These are phyloP conservation scores for Calycina herbarum DNA, from an alignment of 2,329 filamentous ascomycete species.

Conservation along the genomic window DNA sequence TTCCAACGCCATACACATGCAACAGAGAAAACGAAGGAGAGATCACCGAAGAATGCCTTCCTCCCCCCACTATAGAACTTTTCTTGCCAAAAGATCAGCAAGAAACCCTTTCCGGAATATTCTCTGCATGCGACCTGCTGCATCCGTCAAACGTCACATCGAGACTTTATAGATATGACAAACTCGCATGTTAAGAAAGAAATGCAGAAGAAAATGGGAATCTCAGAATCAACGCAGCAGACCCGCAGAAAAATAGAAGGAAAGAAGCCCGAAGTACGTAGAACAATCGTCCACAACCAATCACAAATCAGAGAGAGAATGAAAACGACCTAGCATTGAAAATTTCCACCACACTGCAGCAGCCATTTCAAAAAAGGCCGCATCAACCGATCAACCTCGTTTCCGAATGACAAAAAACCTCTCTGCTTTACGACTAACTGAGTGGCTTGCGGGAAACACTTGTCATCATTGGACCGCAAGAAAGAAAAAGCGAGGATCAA, in stretches of 20 bases:
- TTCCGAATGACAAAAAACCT: not conserved
- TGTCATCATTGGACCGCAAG: not conserved
- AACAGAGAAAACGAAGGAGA: not conserved
- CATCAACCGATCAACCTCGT: not conserved
- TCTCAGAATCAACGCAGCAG: not conserved
- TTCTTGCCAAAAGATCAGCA: slow-evolving; percentile 2
- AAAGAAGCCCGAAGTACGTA: not conserved
- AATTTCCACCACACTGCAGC: not conserved
- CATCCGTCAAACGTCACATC: not conserved
- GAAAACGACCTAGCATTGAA: not conserved
- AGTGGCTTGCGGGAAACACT: not conserved
- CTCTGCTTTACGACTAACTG: not conserved
- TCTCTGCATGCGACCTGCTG: slow-evolving; percentile 11
- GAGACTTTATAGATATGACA: not conserved
- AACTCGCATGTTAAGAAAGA: not conserved
- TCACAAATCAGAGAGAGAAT: not conserved
- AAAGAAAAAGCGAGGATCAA: not conserved
- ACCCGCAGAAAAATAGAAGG: not conserved
- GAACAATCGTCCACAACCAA: not conserved
- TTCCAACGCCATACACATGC: slow-evolving; percentile 5
- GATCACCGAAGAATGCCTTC: not conserved
- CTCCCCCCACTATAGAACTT: not conserved
- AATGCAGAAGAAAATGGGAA: too few species aligned
- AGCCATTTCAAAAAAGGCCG: not conserved
- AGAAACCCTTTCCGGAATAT: slow-evolving; percentile 8